phyloP scores from a whole-genome alignment of 768 basidiomycete species.

The Candolleomyces eurysporus region DNA sequence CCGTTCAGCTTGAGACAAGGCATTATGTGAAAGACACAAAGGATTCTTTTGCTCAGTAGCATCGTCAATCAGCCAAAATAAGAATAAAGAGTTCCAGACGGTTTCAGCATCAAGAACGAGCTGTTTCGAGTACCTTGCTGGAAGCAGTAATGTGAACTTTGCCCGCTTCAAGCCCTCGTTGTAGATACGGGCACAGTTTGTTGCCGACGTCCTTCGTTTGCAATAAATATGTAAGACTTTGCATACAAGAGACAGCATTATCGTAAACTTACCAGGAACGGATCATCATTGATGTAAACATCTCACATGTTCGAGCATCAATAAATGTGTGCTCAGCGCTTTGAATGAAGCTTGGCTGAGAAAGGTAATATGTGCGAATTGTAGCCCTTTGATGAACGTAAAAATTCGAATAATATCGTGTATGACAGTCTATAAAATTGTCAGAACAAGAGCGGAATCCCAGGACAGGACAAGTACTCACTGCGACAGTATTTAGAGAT shows the following conservation, averaged over 20 bases:
- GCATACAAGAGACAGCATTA: no score
- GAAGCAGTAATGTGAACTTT: background rate
- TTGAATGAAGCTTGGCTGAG: background rate
- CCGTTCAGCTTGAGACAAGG: background rate
- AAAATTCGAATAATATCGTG: constrained; percentile 15
- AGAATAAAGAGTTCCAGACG: background rate
- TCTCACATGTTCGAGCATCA: constrained; percentile 7
- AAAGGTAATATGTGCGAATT: constrained; percentile 4
- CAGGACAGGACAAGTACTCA: background rate
- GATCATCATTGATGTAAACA: constrained; percentile 9
- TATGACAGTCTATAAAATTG: constrained; percentile 8
- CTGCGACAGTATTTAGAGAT: background rate
- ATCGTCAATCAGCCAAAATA: background rate
- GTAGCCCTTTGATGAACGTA: constrained; percentile 5
- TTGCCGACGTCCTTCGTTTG: background rate
- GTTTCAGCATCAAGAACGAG: background rate
- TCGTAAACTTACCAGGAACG: constrained; percentile 8
- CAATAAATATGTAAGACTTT: background rate
- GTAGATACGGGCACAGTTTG: background rate
- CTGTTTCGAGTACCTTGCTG: background rate
- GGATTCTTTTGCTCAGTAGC: background rate
- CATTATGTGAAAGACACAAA: background rate
- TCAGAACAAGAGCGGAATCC: background rate
- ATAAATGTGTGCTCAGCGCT: constrained; percentile 14
- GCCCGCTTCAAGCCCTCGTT: background rate